These are phyloP conservation scores for Entophlyctis luteolus DNA, from an alignment of 192 early-diverging fungal genomes.

Conservation along the genomic window DNA sequence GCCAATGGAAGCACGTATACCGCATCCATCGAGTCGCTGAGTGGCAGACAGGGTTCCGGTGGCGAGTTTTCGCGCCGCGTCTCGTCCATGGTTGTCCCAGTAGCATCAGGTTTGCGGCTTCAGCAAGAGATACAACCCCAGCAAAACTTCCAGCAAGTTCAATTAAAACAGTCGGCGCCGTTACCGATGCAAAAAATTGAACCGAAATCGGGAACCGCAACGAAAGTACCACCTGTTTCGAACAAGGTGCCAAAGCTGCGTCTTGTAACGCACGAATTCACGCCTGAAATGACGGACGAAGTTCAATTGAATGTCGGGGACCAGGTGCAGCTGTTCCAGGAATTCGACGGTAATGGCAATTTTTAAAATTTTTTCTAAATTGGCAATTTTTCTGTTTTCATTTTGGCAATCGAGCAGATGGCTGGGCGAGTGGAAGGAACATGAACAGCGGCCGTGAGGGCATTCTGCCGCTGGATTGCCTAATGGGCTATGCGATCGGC, in stretches of 20 bases:
- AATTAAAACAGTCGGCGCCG: neutral
- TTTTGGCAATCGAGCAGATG: conserved; percentile 6
- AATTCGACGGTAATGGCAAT: conserved; percentile 3
- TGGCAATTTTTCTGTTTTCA: too few relatives aligned
- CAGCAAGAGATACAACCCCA: neutral
- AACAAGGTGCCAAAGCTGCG: neutral
- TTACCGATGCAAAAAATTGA: neutral
- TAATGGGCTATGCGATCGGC: neutral
- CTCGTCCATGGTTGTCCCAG: neutral
- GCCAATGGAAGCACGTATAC: neutral
- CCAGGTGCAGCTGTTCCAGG: conserved; percentile 5
- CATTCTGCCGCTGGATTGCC: conserved; percentile 10
- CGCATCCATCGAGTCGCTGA: neutral
- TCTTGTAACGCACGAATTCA: conserved; percentile 5
- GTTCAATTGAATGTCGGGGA: conserved; percentile 19
- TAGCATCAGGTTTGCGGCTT: neutral
- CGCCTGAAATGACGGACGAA: conserved; percentile 23
- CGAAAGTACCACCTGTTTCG: neutral
- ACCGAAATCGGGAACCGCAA: neutral
- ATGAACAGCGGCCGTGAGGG: conserved; percentile 3
- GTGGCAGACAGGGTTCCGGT: too few relatives aligned
- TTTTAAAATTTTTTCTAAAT: neutral
- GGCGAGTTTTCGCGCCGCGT: neutral
- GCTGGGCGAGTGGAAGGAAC: conserved; percentile 8
- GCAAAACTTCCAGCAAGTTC: neutral